Evolutionary conservation across 805 yeast genomes (phyloP).

Genomic region (Martiniozyma abietophila): DNA sequence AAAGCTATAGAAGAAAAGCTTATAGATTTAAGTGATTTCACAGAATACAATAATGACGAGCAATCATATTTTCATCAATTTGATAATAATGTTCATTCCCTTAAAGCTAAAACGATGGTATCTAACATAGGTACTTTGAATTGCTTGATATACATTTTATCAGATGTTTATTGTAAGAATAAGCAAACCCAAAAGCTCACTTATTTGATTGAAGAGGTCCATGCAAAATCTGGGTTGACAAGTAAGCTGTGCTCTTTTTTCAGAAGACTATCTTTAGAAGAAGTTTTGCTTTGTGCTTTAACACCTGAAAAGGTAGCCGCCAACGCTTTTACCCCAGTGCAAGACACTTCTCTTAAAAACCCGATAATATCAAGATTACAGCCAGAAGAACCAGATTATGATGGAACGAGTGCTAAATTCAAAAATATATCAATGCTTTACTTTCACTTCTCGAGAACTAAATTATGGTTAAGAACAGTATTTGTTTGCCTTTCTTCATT

Average conservation of each 20-base stretch:
- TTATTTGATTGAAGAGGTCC: constrained; percentile 33
- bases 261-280: constrained; percentile 48
- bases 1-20: constrained; percentile 12
- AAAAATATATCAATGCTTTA: constrained; percentile 55
- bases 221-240: constrained; percentile 31
- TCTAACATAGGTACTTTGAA: constrained; percentile 31
- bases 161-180: constrained; percentile 44
- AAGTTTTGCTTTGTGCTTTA: constrained; percentile 37
- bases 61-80: constrained; percentile 31
- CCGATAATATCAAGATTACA: constrained; percentile 36
- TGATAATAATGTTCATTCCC: constrained; percentile 19
- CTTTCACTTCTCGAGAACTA: constrained; percentile 39
- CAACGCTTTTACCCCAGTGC: constrained; percentile 27
- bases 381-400: constrained; percentile 27
- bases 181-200: constrained; percentile 37
- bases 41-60: constrained; percentile 21
- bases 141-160: constrained; percentile 40
- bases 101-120: constrained; percentile 27
- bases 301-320: constrained; percentile 40
- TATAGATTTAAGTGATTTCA: constrained; percentile 18
- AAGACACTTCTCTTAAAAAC: constrained; percentile 32
- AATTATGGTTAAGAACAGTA: constrained; percentile 29
- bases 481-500: constrained; percentile 23
- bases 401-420: constrained; percentile 46
- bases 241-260: constrained; percentile 36